These are phyloP conservation scores for Cruciata laevipes DNA, from an alignment of 257 asterid genomes.

Conservation along the genomic window DNA sequence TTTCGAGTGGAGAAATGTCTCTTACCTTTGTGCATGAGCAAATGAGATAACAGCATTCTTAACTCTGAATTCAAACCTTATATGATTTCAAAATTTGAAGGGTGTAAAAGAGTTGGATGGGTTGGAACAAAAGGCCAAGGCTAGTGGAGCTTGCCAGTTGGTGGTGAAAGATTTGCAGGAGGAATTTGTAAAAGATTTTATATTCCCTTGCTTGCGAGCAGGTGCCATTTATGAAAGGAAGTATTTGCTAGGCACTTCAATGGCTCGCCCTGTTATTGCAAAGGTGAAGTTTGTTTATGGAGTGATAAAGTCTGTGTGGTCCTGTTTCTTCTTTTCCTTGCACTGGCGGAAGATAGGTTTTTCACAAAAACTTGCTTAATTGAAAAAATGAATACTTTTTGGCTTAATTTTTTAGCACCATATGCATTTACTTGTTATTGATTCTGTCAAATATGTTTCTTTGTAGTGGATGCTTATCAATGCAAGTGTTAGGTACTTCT, in stretches of 20 bases:
- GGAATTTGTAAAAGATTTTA: slow-evolving; percentile 86
- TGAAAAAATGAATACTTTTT: not conserved
- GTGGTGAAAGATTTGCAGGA: slow-evolving; percentile 92
- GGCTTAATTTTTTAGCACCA: not conserved
- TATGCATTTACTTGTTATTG: not conserved
- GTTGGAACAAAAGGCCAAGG: slow-evolving; percentile 85
- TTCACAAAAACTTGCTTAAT: not conserved
- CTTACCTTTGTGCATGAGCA: not conserved
- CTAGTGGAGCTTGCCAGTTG: slow-evolving; percentile 94
- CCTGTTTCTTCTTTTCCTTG: not conserved
- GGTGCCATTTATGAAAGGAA: slow-evolving; percentile 95
- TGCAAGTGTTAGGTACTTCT: not conserved
- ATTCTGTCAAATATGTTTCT: not conserved
- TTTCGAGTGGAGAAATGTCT: slow-evolving; percentile 8
- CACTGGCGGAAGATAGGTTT: not conserved
- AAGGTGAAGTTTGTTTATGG: slow-evolving; percentile 44
- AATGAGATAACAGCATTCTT: not conserved
- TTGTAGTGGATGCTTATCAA: not conserved
- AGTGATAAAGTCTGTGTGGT: not conserved
- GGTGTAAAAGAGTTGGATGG: slow-evolving; percentile 93
- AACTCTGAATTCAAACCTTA: not conserved
- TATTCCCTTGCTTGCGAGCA: slow-evolving; percentile 90
- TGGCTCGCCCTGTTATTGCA: slow-evolving; percentile 98
- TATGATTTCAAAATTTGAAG: slow-evolving; percentile 24
- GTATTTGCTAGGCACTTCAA: slow-evolving; percentile 91